These are phyloP conservation scores for Blepharisma undulans DNA, from an alignment of 169 alveolate species.

Conservation along the genomic window DNA sequence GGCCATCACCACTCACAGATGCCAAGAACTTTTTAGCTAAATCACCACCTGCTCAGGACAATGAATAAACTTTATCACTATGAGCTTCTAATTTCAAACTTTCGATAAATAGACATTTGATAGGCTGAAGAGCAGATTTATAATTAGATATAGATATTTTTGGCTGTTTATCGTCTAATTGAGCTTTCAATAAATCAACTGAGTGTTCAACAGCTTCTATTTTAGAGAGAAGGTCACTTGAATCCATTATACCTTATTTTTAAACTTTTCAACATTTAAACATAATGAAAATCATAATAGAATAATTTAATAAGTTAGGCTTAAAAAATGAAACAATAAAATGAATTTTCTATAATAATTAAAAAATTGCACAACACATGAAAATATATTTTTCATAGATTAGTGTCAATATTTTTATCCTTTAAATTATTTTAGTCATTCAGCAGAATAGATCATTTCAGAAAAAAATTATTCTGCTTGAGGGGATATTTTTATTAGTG, in stretches of 20 bases:
- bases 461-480: no score
- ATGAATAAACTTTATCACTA: neutral
- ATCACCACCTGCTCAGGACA: neutral
- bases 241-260: neutral
- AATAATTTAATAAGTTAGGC: no score
- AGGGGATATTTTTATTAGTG: no score
- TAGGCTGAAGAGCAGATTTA: neutral
- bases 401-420: no score
- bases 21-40: neutral
- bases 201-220: slow-evolving; percentile 12
- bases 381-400: no score
- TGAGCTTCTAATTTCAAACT: neutral
- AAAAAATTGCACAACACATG: no score
- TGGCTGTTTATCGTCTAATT: neutral
- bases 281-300: neutral
- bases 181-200: neutral
- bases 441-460: no score
- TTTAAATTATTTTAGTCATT: no score
- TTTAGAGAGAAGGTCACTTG: neutral
- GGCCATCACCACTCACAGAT: neutral
- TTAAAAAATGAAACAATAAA: no score
- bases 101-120: neutral
- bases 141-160: neutral
- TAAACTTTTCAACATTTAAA: no score
- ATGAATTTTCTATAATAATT: no score